Percentiles rank a stretch among this genome's conserved stretches.
These are phyloP conservation scores for Daedaleopsis sinensis DNA, from an alignment of 768 basidiomycete genomes.

Conservation along the genomic window DNA sequence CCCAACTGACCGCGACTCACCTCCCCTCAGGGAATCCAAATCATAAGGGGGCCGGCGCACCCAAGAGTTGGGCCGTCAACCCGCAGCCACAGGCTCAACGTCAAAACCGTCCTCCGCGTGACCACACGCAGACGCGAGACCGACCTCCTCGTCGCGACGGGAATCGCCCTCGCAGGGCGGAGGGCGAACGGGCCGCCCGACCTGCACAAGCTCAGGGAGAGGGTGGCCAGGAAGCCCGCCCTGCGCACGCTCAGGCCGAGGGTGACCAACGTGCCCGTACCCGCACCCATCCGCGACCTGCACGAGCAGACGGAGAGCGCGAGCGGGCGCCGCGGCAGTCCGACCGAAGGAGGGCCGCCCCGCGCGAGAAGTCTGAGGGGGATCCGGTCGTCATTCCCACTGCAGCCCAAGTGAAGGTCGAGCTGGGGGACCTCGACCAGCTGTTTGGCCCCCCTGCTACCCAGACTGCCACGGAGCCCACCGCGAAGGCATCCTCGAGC, in stretches of 20 bases:
- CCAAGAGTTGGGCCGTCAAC: too few species aligned
- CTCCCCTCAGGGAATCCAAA: neutral
- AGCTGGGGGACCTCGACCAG: conserved; percentile 17
- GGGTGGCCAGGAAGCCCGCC: too few species aligned
- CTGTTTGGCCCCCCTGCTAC: conserved; percentile 16
- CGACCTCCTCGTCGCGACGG: neutral
- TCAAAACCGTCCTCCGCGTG: neutral
- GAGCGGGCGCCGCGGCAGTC: neutral
- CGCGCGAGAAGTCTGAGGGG: neutral
- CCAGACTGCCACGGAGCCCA: neutral
- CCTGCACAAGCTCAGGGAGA: too few species aligned
- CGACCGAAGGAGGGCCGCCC: neutral
- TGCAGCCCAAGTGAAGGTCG: neutral
- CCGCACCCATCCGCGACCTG: neutral
- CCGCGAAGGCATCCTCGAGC: neutral
- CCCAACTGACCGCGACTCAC: neutral
- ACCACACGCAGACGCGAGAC: neutral
- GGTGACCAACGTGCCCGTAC: neutral
- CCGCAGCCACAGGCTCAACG: neutral
- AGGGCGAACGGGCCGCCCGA: too few species aligned
- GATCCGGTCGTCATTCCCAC: neutral
- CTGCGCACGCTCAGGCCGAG: too few species aligned
- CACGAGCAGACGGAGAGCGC: neutral
- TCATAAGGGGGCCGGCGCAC: neutral
- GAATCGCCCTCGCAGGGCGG: too few species aligned